phyloP scores from a whole-genome alignment of 257 asterid species.

The Parsonsia alboflavescens region DNA sequence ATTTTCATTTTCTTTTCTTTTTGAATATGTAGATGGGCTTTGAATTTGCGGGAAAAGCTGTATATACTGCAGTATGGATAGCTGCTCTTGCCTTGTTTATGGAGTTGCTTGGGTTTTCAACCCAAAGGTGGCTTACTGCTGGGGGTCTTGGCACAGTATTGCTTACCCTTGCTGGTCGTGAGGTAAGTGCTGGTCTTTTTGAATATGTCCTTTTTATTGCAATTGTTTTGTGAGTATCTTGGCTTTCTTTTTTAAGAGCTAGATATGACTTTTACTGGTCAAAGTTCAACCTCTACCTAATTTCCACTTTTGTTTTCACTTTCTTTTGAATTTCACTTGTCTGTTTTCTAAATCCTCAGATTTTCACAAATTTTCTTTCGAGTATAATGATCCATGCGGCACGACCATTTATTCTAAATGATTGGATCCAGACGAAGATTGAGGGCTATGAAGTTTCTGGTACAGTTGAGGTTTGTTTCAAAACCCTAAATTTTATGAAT shows the following conservation, averaged over 20 bases:
- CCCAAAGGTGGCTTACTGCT: slow-evolving; percentile 96
- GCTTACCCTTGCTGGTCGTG: slow-evolving; percentile 99
- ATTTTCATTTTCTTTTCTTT: background rate
- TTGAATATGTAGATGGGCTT: slow-evolving; percentile 75
- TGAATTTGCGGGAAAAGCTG: slow-evolving; percentile 91
- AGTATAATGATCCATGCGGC: slow-evolving; percentile 97
- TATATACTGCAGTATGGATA: slow-evolving; percentile 93
- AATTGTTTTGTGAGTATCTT: background rate
- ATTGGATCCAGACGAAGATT: slow-evolving; percentile 96
- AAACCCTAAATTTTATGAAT: background rate
- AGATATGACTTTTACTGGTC: background rate
- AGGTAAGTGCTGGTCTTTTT: slow-evolving; percentile 40
- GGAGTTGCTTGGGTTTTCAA: slow-evolving; percentile 97
- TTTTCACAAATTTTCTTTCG: slow-evolving; percentile 95
- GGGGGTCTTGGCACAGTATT: slow-evolving; percentile 99
- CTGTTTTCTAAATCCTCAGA: slow-evolving; percentile 40
- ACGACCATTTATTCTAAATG: slow-evolving; percentile 79
- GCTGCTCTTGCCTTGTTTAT: slow-evolving; percentile 92
- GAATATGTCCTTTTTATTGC: slow-evolving; percentile 11
- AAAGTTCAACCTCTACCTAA: background rate
- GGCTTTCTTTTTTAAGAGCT: background rate
- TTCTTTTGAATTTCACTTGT: slow-evolving; percentile 3
- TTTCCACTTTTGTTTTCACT: background rate
- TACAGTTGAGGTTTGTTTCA: slow-evolving; percentile 78
- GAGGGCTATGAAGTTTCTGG: slow-evolving; percentile 98